Base-by-base conservation (phyloP, 306 rosid species). In the Rubus parviflorus region DNA sequence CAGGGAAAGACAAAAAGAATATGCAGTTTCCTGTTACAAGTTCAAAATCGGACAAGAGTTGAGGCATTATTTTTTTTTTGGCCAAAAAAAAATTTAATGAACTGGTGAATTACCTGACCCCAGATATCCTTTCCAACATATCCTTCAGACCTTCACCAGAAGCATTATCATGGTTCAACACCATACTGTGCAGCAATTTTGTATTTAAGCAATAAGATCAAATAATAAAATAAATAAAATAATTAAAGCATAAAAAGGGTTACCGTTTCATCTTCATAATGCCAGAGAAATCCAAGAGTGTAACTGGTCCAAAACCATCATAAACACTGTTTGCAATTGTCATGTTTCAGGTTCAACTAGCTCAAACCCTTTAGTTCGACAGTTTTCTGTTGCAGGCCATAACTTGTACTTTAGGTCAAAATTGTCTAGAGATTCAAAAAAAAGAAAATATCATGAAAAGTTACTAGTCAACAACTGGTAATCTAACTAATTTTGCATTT, bases 181-280 rank as follows among this genome's bases (percentile, higher is more conserved):
- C 4, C 56, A 58, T 19, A 42, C 17, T 15, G 38, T 4, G 14
- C 45, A 57, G 43, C 53, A 57, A 11, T 49, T 73, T 47, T n/a
- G 68, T 73, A 15, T 23, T 62, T 15, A 73, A 58, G 43, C 53
- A 56, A 73, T 43, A 73, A 54, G 43, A 45, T 56, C 41, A 23
- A 14, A 38, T 8, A 57, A 46, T 7, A 2, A 23, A 42, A 58
- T 2, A 40, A 17, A 13, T 73, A 19, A 73, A 57, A 17, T 16
- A 22, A 62, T 22, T 23, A 23, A 25, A 6, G n/a, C 68, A 57
- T 23, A 45, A 14, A 43, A 6, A 57, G 54, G 42, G 56, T 23
- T 58, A 58, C 68, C 68, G 0, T 58, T 20, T 23, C 67, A 40
- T 12, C 67, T 56, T 56, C 54, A 42, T 58, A n/a, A 57, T 15